These are phyloP conservation scores for Stachybotrys echinatus DNA, from an alignment of 2,329 filamentous ascomycete species.

Conservation along the genomic window DNA sequence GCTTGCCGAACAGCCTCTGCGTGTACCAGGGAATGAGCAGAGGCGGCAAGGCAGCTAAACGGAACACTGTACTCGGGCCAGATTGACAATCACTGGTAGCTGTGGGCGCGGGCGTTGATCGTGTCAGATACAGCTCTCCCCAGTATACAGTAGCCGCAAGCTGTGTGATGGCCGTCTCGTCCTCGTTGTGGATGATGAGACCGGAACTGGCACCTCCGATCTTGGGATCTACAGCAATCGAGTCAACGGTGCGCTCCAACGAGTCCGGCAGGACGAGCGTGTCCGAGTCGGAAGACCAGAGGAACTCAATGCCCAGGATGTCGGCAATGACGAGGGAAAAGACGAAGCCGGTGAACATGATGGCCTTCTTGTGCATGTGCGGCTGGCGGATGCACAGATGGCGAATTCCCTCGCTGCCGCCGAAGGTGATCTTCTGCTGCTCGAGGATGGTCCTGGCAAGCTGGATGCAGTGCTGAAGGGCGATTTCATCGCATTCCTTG, in stretches of 20 bases:
- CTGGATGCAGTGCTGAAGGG: constrained; percentile 14
- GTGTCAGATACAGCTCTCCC: constrained; percentile 17
- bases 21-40: constrained; percentile 17
- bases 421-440: constrained; percentile 11
- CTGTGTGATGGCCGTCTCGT: constrained; percentile 11
- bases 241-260: constrained; percentile 11
- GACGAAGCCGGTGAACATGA: constrained; percentile 19
- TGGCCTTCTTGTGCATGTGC: constrained; percentile 19
- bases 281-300: constrained; percentile 19
- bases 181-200: constrained; percentile 15
- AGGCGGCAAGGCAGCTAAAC: constrained; percentile 13
- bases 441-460: constrained; percentile 11
- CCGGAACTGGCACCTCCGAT: constrained; percentile 18
- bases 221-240: constrained; percentile 11
- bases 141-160: constrained; percentile 17
- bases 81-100: constrained; percentile 18
- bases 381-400: constrained; percentile 15
- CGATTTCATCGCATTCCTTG: constrained; percentile 10
- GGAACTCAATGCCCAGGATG: constrained; percentile 14
- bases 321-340: constrained; percentile 17
- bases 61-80: constrained; percentile 16
- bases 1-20: constrained; percentile 15
- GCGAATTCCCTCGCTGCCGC: constrained; percentile 8
- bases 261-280: constrained; percentile 14
- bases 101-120: constrained; percentile 14